Evolutionary conservation across 495 filamentous ascomycete species (phyloP).

Genomic region (Letharia columbiana): DNA sequence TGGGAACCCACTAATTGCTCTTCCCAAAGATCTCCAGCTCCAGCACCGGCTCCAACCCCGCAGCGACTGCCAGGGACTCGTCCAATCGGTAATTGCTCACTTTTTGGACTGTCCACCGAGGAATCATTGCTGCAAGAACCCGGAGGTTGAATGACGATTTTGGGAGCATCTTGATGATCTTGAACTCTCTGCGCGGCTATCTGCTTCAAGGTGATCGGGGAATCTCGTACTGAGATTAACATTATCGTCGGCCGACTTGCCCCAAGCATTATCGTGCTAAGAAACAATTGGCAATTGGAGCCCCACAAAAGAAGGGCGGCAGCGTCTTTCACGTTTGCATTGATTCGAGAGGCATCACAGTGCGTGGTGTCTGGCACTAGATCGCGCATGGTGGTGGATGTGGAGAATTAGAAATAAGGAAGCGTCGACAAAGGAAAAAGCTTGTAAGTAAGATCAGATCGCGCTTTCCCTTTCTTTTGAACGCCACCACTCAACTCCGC

Average conservation of each 20-base stretch:
- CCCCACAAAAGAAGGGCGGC: background rate
- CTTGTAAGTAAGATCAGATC: background rate
- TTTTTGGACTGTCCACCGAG: background rate
- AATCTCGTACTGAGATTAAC: background rate
- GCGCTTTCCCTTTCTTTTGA: background rate
- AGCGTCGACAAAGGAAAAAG: background rate
- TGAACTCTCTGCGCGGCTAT: background rate
- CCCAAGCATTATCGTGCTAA: background rate
- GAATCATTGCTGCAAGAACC: background rate
- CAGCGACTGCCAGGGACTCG: background rate
- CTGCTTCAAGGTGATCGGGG: background rate
- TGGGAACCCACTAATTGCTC: background rate
- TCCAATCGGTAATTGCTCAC: background rate
- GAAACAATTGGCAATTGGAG: background rate
- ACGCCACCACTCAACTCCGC: background rate
- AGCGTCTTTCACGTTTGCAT: background rate
- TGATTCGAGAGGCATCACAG: background rate
- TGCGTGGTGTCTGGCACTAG: background rate
- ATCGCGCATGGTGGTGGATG: background rate
- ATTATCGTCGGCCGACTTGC: background rate
- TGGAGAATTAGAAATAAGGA: background rate
- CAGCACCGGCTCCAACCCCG: background rate
- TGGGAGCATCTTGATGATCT: background rate
- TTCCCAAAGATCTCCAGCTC: background rate
- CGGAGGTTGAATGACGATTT: background rate